Percentiles rank a stretch among this genome's conserved stretches.
phyloP scores from a whole-genome alignment of 441 rosid genomes.

The Geranium incanum region DNA sequence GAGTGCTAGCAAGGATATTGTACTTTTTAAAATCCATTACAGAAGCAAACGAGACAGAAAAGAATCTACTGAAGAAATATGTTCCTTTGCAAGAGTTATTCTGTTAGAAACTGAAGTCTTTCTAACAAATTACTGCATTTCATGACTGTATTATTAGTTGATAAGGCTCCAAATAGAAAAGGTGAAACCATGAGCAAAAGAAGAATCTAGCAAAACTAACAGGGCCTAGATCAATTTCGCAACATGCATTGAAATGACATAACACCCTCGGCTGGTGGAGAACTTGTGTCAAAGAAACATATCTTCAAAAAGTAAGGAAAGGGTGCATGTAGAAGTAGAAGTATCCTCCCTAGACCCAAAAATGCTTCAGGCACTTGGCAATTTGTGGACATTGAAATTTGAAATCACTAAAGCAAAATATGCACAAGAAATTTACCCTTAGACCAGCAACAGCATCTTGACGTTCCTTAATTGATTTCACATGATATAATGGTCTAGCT shows the following conservation, averaged over 20 bases:
- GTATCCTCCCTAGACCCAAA: not conserved
- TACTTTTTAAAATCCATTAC: not conserved
- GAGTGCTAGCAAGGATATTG: not conserved
- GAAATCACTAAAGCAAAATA: not conserved
- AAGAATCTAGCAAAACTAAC: not conserved
- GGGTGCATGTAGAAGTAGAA: not conserved
- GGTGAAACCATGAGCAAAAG: no score
- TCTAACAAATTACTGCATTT: no score
- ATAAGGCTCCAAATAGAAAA: no score
- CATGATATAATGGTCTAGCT: constrained; percentile 76
- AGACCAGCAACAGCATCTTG: constrained; percentile 88
- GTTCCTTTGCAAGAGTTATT: no score
- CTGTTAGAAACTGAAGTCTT: no score
- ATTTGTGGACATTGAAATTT: not conserved
- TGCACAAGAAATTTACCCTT: constrained; percentile 42
- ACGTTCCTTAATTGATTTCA: constrained; percentile 70
- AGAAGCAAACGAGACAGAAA: not conserved
- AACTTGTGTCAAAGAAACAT: constrained; percentile 1
- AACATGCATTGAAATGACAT: not conserved
- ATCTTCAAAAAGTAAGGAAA: not conserved
- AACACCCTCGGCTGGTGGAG: not conserved
- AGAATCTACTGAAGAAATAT: no score
- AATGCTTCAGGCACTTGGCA: not conserved
- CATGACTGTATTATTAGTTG: no score
- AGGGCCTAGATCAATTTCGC: not conserved